Percentiles rank a stretch among this genome's conserved stretches.
Evolutionary conservation across 176 grass and related monocot species (phyloP).

Genomic region (Aegilops speltoides): DNA sequence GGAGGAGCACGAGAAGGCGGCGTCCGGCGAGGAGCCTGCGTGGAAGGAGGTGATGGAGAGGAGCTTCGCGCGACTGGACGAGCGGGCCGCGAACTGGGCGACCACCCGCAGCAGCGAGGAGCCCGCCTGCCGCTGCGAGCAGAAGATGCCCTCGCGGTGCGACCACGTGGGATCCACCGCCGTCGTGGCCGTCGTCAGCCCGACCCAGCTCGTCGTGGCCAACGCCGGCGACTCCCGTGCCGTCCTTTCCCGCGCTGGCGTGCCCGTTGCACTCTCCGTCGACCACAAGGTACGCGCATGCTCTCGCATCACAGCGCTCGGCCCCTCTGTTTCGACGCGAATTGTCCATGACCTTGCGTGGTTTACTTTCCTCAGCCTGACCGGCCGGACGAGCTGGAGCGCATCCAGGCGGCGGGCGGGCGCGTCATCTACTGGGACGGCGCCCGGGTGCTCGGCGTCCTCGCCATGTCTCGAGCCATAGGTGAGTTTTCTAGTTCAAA

Average conservation of each 20-base stretch:
- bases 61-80: slow-evolving; percentile 81
- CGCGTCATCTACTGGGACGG: slow-evolving; percentile 97
- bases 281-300: slow-evolving; percentile 66
- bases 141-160: slow-evolving; percentile 64
- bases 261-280: slow-evolving; percentile 56
- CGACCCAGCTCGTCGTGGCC: slow-evolving; percentile 56
- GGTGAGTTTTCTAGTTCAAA: slow-evolving; percentile 46
- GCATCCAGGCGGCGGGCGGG: slow-evolving; percentile 80
- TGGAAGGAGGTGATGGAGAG: slow-evolving; percentile 76
- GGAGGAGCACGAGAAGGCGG: slow-evolving; percentile 43
- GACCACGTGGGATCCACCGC: slow-evolving; percentile 91
- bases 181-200: slow-evolving; percentile 65
- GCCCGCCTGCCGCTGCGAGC: slow-evolving; percentile 71
- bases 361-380: slow-evolving; percentile 57
- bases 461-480: slow-evolving; percentile 95
- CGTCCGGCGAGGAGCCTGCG: background rate
- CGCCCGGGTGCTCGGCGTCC: slow-evolving; percentile 75
- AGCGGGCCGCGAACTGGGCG: slow-evolving; percentile 46
- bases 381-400: slow-evolving; percentile 82
- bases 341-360: slow-evolving; percentile 3
- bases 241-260: slow-evolving; percentile 72
- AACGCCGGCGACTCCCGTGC: slow-evolving; percentile 95
- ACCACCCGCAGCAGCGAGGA: slow-evolving; percentile 35
- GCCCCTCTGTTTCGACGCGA: background rate
- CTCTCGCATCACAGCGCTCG: background rate